Evolutionary conservation across 305 asterid genomes (phyloP).

Genomic region (Fraxinus sp.): DNA sequence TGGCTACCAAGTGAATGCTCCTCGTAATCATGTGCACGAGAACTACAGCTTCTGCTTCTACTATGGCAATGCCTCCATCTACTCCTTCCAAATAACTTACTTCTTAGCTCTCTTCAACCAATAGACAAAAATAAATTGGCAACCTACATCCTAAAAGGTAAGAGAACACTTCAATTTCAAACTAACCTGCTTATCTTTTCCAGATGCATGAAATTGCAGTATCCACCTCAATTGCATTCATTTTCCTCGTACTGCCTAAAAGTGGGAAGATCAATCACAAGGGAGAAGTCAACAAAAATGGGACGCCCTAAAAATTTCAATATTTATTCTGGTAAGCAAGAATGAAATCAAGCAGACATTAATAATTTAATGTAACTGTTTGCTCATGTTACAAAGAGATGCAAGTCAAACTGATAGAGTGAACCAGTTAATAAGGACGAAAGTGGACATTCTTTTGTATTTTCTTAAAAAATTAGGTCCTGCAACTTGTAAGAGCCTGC

Average conservation of each 20-base stretch:
- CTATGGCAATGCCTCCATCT: slow-evolving; percentile 63
- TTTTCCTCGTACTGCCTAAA: slow-evolving; percentile 35
- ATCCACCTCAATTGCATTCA: slow-evolving; percentile 33
- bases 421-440: not conserved
- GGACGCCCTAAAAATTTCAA: slow-evolving; percentile 24
- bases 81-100: slow-evolving; percentile 56
- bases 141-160: not conserved
- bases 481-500: not conserved
- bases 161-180: not conserved
- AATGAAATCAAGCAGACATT: not conserved
- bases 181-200: slow-evolving; percentile 47
- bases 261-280: slow-evolving; percentile 32
- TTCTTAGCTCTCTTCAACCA: slow-evolving; percentile 55
- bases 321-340: not conserved
- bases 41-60: slow-evolving; percentile 74
- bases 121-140: slow-evolving; percentile 20
- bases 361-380: not conserved
- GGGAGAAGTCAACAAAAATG: slow-evolving; percentile 32
- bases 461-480: not conserved
- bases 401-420: not conserved
- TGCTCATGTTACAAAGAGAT: not conserved
- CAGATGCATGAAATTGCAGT: slow-evolving; percentile 37
- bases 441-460: not conserved
- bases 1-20: slow-evolving; percentile 55
- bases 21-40: slow-evolving; percentile 51